Conservation (phyloP, 2,329 filamentous ascomycete species). For the Graphilbum ipis-grandicollis region DNA sequence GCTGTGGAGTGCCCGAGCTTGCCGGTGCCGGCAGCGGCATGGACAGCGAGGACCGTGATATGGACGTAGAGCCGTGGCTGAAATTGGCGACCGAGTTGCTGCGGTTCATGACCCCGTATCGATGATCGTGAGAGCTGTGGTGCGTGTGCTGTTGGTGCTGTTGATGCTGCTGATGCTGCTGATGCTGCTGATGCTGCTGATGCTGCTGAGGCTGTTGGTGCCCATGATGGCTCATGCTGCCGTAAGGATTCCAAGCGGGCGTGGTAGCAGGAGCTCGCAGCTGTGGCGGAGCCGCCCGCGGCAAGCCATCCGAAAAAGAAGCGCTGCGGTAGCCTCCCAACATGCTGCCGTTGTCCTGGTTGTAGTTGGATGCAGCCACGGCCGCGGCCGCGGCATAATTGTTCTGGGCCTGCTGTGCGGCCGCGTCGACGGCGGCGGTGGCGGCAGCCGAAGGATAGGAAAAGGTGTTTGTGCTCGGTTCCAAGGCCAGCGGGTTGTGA, state of each 20-base stretch:
- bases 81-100: conserved; percentile 23
- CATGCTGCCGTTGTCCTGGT: conserved; percentile 29
- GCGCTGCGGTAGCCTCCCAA: conserved; percentile 35
- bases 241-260: conserved; percentile 25
- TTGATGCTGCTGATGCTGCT: not conserved
- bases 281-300: conserved; percentile 15
- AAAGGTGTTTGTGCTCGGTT: conserved; percentile 36
- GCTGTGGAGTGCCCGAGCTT: conserved; percentile 21
- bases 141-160: not conserved
- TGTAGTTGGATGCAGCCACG: conserved; percentile 14
- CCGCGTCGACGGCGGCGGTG: conserved; percentile 23
- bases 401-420: conserved; percentile 19
- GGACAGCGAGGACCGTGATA: conserved; percentile 28
- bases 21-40: conserved; percentile 29
- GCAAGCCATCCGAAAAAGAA: conserved; percentile 32
- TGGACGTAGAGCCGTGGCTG: conserved; percentile 22
- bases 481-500: conserved; percentile 12
- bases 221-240: conserved; percentile 9
- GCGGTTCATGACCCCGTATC: conserved; percentile 11
- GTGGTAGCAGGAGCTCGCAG: conserved; percentile 16
- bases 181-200: not conserved
- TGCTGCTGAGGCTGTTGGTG: not conserved
- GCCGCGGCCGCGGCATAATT: conserved; percentile 12
- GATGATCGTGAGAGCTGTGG: conserved; percentile 7
- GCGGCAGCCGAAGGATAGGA: conserved; percentile 33